These are phyloP conservation scores for Penstemon newberryi DNA, from an alignment of 257 asterid species.

Conservation along the genomic window DNA sequence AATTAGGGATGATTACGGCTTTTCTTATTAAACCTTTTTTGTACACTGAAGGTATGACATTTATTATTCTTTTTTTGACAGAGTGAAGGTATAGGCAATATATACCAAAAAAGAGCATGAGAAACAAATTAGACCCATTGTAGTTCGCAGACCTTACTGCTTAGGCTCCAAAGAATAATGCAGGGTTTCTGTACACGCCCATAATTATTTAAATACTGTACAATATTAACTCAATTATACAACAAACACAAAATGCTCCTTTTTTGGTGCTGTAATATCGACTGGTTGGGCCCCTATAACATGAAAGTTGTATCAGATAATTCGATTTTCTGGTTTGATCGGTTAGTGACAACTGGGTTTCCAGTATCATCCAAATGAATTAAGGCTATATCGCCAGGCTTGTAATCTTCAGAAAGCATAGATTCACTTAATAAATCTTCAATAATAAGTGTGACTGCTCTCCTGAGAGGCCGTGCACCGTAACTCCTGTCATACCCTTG, in stretches of 20 bases:
- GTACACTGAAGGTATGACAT: too few species aligned
- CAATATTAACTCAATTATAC: conserved; percentile 26
- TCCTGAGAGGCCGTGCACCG: conserved; percentile 93
- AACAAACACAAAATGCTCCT: background rate
- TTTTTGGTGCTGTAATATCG: background rate
- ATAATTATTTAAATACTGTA: conserved; percentile 32
- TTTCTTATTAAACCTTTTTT: too few species aligned
- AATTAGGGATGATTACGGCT: background rate
- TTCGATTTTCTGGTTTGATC: conserved; percentile 48
- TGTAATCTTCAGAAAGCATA: conserved; percentile 65
- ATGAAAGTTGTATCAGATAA: conserved; percentile 42
- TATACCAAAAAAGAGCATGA: too few species aligned
- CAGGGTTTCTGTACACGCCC: conserved; percentile 24
- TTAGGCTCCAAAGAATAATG: conserved; percentile 28
- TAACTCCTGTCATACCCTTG: conserved; percentile 91
- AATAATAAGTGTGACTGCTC: conserved; percentile 73
- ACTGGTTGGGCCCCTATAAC: conserved; percentile 25
- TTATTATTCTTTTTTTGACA: too few species aligned
- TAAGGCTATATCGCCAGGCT: conserved; percentile 69
- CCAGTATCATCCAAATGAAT: conserved; percentile 76
- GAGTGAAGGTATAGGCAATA: too few species aligned
- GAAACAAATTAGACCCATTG: too few species aligned
- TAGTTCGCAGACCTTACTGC: conserved; percentile 4
- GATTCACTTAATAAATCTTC: conserved; percentile 89
- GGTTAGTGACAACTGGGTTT: conserved; percentile 61